Evolutionary conservation across 78 protist species (phyloP), one percentile per base, ranked within the genome.

Genomic region (Planoprotostelium fungivorum): DNA sequence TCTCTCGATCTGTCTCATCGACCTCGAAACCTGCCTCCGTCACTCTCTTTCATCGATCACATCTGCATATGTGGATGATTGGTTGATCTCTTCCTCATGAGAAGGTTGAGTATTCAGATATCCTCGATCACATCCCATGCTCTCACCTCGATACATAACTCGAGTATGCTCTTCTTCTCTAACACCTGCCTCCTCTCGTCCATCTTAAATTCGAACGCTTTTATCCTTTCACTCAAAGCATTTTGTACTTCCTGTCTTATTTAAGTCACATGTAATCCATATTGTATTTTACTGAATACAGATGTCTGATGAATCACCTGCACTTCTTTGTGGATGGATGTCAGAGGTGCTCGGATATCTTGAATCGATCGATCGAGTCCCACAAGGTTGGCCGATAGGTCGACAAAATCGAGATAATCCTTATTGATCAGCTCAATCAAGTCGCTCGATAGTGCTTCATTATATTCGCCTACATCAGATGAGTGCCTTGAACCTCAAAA

Each of bases 371-470:
- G 38, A 34, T 91, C 94, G 29, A 91, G n/a, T 38, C 94, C 94
- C 29, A 88, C 91, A 1, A 92, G 63, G 73, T 92, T 88, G 63
- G 87, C 1, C 5, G 89, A 84, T 28, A 92, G 89, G 36, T 84
- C 84, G 31, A 92, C 91, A 34, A 88, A 88, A 84, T 92, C 91
- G 9, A 90, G 91, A 29, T 92, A 92, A 88, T 92, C 94, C 34
- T 51, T 89, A 87, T 92, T 92, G 89, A 92, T 92, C 35, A 92
- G 87, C 90, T 86, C 91, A 28, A 92, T 87, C 23, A 92, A 87
- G n/a, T 88, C 90, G 85, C 86, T 35, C 35, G 25, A 0, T 23
- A 89, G 91, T 25, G 38, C 5, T 51, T 51, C 73, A 51, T 51
- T 51, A 51, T 51, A 51, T 51, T 51, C 73, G 73, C 31, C 86